Evolutionary conservation across 73 alveolate genomes (phyloP), one percentile per base, ranked within the genome.

Genomic region (Symbiodinium natans): DNA sequence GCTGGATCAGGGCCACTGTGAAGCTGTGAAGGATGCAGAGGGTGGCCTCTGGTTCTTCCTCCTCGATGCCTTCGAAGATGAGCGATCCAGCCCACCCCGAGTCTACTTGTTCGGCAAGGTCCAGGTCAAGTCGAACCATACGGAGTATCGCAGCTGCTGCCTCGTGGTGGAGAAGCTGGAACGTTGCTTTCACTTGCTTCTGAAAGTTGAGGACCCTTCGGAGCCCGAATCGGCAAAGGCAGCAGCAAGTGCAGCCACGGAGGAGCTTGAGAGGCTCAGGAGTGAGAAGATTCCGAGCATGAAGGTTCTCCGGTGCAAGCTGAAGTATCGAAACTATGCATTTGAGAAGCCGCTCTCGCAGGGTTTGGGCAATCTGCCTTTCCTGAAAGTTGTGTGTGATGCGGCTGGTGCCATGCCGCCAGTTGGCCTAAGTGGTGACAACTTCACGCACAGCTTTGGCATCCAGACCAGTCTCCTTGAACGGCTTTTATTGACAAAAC

Each of bases 91-190:
- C 40, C 89, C 98, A 2, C 98, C 98, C 11, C 75, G 98, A 4
- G 98, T 92, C 59, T 92, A 92, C 56, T 90, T 92, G 56, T 92
- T 92, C 59, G 98, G 98, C 21, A 92, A 92, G 74, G 98, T 92
- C 73, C 84, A 59, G 84, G 68, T 42, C 71, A 23, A 9, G 84
- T 59, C 56, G 25, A 42, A 19, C 36, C 6, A 56, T 85, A 29
- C 40, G 41, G 38, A 19, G 71, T 59, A 36, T 11, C 41, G 85
- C 86, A 88, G 95, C 80, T 88, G 95, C 54, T 88, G 95, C 95
- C 41, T 88, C 46, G 95, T 88, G 86, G 95, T 88, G 1, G 95
- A 88, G 86, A 88, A 92, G 46, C 41, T 92, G 82, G 98, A 92
- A 43, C 98, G 98, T 25, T 92, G 98, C 98, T 42, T 92, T 71